Conservation (phyloP, 768 basidiomycete genomes). For the Cantharellus cinnabarinus region DNA sequence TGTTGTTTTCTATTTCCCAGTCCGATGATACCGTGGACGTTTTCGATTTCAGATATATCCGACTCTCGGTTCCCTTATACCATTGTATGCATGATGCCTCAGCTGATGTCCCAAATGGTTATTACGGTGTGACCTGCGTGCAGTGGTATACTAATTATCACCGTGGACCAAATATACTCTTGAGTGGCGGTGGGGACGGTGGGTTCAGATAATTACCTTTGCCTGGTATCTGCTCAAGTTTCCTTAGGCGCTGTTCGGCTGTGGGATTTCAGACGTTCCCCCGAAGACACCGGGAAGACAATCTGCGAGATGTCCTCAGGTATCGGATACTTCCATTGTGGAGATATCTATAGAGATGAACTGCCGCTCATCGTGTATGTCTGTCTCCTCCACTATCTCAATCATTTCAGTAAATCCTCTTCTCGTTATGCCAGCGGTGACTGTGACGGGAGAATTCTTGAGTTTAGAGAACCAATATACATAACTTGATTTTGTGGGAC, state of each 20-base stretch:
- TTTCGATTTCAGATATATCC: background rate
- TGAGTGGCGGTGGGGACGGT: background rate
- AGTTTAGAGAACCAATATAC: background rate
- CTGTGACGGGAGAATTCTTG: background rate
- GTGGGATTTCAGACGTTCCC: background rate
- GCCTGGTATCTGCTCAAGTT: background rate
- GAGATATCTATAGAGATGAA: background rate
- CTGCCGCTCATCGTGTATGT: background rate
- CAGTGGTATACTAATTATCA: background rate
- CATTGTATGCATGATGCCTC: background rate
- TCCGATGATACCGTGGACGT: background rate
- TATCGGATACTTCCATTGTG: background rate
- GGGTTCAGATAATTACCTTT: background rate
- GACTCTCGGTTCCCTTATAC: background rate
- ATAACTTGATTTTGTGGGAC: no score
- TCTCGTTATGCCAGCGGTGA: background rate
- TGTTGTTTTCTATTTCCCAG: background rate
- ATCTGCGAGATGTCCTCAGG: background rate
- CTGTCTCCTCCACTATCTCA: background rate
- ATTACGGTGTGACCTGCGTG: background rate
- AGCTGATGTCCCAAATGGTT: background rate
- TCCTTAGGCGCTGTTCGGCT: background rate
- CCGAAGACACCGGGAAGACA: background rate
- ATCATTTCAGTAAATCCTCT: background rate
- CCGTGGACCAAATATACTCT: background rate